Conservation (phyloP, 257 asterid genomes). For the Ilex asprella region DNA sequence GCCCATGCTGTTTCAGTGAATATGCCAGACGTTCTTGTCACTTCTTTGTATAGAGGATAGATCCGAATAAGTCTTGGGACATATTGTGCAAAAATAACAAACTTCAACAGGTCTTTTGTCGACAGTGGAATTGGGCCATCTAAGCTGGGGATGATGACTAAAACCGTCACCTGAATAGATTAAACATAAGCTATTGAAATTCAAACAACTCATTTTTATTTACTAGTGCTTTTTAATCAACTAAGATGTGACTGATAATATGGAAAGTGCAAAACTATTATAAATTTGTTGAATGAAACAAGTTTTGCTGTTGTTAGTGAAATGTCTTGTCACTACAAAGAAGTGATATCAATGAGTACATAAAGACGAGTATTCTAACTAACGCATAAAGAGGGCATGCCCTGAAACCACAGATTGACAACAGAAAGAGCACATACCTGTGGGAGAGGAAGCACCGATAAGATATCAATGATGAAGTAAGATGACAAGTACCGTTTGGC, state of each 20-base stretch:
- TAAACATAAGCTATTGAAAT: neutral
- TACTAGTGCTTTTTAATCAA: no score
- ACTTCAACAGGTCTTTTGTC: constrained; percentile 34
- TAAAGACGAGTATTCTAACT: no score
- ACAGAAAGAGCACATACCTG: constrained; percentile 32
- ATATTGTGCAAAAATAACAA: constrained; percentile 35
- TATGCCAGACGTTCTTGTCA: constrained; percentile 48
- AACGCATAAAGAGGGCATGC: no score
- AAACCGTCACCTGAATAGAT: constrained; percentile 32
- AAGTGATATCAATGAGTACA: no score
- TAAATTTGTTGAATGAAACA: no score
- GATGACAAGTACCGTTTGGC: constrained; percentile 43
- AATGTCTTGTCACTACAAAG: no score
- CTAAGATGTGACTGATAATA: no score
- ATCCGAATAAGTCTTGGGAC: constrained; percentile 50
- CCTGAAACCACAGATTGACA: neutral
- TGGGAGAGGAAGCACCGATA: constrained; percentile 64
- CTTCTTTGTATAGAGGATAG: constrained; percentile 47
- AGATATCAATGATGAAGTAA: constrained; percentile 47
- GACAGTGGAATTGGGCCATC: constrained; percentile 32
- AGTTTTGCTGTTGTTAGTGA: no score
- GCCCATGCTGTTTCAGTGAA: constrained; percentile 63
- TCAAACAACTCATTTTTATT: no score
- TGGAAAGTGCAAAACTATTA: no score
- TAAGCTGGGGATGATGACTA: constrained; percentile 22